phyloP scores from a whole-genome alignment of 2,329 filamentous ascomycete genomes.

The Aphanocladium album region DNA sequence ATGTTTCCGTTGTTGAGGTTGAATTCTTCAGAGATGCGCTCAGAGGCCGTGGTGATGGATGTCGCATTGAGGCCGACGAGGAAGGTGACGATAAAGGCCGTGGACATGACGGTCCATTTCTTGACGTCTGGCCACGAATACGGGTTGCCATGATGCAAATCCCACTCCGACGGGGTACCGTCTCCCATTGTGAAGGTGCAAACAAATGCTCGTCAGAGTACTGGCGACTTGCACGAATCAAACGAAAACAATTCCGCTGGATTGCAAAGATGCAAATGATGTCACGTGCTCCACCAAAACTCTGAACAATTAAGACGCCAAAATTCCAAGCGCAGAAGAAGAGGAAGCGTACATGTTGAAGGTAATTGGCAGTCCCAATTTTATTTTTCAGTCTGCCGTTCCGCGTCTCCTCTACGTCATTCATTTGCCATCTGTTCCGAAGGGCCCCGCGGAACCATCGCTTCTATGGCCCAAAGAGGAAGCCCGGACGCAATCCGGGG shows the following conservation, averaged over 20 bases:
- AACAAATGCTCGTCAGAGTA: no score
- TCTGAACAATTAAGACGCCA: background rate
- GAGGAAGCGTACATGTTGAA: no score
- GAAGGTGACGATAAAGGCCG: conserved; percentile 9
- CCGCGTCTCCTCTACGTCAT: no score
- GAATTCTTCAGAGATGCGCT: conserved; percentile 6
- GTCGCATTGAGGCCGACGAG: conserved; percentile 16
- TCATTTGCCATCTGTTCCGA: no score
- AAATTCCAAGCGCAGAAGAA: background rate
- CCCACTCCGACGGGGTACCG: background rate
- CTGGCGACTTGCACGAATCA: no score
- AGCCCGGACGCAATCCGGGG: no score
- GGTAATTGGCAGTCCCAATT: background rate
- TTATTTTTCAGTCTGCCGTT: background rate
- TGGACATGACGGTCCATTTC: conserved; percentile 14
- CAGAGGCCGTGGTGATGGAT: conserved; percentile 14
- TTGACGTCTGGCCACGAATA: conserved; percentile 7
- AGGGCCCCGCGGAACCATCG: no score
- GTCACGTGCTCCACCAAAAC: background rate
- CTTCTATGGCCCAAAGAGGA: no score
- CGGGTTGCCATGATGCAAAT: conserved; percentile 7
- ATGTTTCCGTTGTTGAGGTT: background rate
- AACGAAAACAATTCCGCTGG: background rate
- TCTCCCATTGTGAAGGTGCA: background rate
- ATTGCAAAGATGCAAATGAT: background rate